Evolutionary conservation across 2,329 filamentous ascomycete genomes (phyloP).

Genomic region (Aspergillus awamori): DNA sequence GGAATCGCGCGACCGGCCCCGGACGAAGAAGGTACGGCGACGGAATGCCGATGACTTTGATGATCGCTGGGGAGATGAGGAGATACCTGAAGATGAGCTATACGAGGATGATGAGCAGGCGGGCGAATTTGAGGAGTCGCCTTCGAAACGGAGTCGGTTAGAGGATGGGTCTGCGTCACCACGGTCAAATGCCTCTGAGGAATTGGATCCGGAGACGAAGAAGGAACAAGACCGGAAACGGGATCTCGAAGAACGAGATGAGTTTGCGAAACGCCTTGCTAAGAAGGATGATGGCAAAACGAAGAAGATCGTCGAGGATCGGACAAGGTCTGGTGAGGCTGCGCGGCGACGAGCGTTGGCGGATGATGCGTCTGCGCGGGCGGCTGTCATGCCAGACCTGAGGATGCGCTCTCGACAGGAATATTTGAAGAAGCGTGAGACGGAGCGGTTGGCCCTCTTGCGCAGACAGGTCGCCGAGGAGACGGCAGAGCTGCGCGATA

Average conservation of each 20-base stretch:
- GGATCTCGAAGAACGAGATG: conserved; percentile 75
- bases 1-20: conserved; percentile 46
- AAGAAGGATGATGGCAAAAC: conserved; percentile 71
- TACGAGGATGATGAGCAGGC: conserved; percentile 53
- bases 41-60: conserved; percentile 64
- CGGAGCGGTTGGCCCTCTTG: conserved; percentile 81
- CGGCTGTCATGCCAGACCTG: conserved; percentile 76
- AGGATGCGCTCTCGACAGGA: conserved; percentile 84
- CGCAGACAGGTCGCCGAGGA: conserved; percentile 90
- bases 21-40: conserved; percentile 55
- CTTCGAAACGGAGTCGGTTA: conserved; percentile 70
- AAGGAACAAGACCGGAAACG: conserved; percentile 62
- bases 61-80: conserved; percentile 81
- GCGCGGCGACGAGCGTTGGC: conserved; percentile 65
- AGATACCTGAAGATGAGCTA: conserved; percentile 48
- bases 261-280: conserved; percentile 74
- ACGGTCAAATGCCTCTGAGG: conserved; percentile 41
- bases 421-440: conserved; percentile 90
- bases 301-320: conserved; percentile 68
- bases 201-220: conserved; percentile 63
- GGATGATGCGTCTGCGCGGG: conserved; percentile 68
- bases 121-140: conserved; percentile 68
- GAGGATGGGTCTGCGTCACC: conserved; percentile 55
- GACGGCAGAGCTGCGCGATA: conserved; percentile 75
- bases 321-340: conserved; percentile 60